Percentiles rank a stretch among this genome's conserved stretches.
Evolutionary conservation across 805 yeast genomes (phyloP).

Genomic region (Starmerella stellata): DNA sequence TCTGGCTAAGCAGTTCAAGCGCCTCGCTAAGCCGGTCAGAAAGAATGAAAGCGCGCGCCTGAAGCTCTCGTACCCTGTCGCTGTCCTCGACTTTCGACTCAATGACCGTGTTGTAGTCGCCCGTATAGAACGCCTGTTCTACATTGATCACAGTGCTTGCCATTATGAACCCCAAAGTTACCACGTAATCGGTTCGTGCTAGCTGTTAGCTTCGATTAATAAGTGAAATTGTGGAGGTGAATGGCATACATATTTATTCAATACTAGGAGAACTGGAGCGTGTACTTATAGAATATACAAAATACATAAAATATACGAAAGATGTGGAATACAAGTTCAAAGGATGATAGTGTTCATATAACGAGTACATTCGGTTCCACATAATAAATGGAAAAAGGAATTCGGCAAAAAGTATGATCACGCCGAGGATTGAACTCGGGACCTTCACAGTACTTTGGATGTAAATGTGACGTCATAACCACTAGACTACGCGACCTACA

Average conservation of each 20-base stretch:
- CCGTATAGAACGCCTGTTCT: constrained; percentile 27
- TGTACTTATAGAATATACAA: too few species aligned
- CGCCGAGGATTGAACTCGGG: constrained; percentile 20
- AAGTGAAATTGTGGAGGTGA: too few species aligned
- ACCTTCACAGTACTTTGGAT: constrained; percentile 15
- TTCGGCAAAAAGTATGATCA: constrained; percentile 14
- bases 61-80: constrained; percentile 21
- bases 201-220: too few species aligned
- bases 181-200: too few species aligned
- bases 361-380: too few species aligned
- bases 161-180: too few species aligned
- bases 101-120: constrained; percentile 24
- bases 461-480: constrained; percentile 19
- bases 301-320: too few species aligned
- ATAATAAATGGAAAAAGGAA: too few species aligned
- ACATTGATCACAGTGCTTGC: constrained; percentile 21
- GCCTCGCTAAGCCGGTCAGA: constrained; percentile 22
- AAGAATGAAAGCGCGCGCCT: constrained; percentile 25
- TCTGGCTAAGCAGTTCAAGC: constrained; percentile 16
- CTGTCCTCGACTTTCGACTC: constrained; percentile 17
- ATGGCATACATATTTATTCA: too few species aligned
- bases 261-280: too few species aligned
- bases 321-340: too few species aligned
- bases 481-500: constrained; percentile 16
- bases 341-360: too few species aligned